Evolutionary conservation across 2,329 filamentous ascomycete species (phyloP), one percentile per base, ranked within the genome.

Genomic region (Pseudocercospora ulei): DNA sequence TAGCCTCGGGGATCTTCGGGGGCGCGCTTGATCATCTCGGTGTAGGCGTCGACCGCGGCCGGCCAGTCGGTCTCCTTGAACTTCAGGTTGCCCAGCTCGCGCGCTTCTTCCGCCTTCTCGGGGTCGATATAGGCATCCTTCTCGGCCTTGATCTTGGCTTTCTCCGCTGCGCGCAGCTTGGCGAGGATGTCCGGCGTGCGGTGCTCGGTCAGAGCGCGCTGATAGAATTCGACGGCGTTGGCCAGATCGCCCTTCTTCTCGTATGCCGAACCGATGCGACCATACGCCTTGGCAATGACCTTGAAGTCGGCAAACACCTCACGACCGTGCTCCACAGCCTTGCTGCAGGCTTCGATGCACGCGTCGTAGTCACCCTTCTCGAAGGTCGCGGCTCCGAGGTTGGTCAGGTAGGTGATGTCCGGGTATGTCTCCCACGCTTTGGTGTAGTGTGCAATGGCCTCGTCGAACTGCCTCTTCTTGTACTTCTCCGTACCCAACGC

Each of bases 11-110:
- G 80, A 59, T 98, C 90, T 0, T 92, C 74, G 4, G 92, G 90
- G 0, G 85, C 81, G 42, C 90, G 86, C 74, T 95, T 95, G 64
- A 82, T 82, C 87, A 96, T 95, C 69, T 98, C 90, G 1, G 72
- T 76, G 69, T 98, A 98, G 1, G 88, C 85, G 28, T 85, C 86
- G 17, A 98, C 87, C 6, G 90, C 90, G 37, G 76, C 90, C 7
- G 90, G 88, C 82, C 87, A 96, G 65, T 98, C 87, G 19, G 75
- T 80, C 56, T 86, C 85, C 72, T 96, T 96, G 75, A 98, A 98
- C 66, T 92, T 93, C 64, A 83, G 76, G 66, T 95, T 95, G 28
- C 90, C 90, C 43, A 92, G 78, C 62, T 94, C 84, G 52, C 90
- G 86, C 8, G 90, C 87, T 69, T 94, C 83, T 58, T 98, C 90